Evolutionary conservation across 1,284 basidiomycete genomes (phyloP).

Genomic region (Trichosporon coremiiforme): DNA sequence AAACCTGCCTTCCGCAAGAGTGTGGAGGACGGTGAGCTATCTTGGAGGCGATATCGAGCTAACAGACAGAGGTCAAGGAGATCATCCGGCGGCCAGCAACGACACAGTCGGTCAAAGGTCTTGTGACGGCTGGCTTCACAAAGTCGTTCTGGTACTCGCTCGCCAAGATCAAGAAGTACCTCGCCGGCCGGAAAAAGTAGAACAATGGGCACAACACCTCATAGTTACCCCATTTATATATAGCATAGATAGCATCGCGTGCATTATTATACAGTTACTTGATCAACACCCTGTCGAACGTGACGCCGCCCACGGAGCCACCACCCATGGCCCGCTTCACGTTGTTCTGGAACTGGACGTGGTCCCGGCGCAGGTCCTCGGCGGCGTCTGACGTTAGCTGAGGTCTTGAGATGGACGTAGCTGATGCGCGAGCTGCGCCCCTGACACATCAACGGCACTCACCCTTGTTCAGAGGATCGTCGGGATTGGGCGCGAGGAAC

Average conservation of each 20-base stretch:
- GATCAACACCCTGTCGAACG: slow-evolving; percentile 71
- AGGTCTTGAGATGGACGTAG: no score
- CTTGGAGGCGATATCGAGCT: background rate
- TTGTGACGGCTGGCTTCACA: slow-evolving; percentile 75
- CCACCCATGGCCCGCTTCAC: slow-evolving; percentile 84
- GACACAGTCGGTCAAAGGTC: slow-evolving; percentile 80
- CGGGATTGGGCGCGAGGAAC: slow-evolving; percentile 97
- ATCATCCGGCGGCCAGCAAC: slow-evolving; percentile 83
- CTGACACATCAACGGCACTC: slow-evolving; percentile 37
- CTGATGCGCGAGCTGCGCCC: background rate
- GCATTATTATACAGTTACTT: slow-evolving; percentile 27
- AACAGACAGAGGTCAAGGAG: slow-evolving; percentile 65
- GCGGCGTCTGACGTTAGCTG: slow-evolving; percentile 73
- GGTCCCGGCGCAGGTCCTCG: slow-evolving; percentile 80
- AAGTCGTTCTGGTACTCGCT: slow-evolving; percentile 76
- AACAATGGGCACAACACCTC: background rate
- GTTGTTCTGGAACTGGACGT: slow-evolving; percentile 76
- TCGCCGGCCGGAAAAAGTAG: slow-evolving; percentile 55
- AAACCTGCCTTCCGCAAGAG: slow-evolving; percentile 65
- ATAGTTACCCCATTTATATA: background rate
- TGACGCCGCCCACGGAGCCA: slow-evolving; percentile 69
- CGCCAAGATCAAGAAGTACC: slow-evolving; percentile 82
- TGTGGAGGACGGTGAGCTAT: slow-evolving; percentile 64
- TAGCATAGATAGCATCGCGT: slow-evolving; percentile 15
- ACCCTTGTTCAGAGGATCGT: slow-evolving; percentile 99